These are phyloP conservation scores for Cryphonectria naterciae DNA, from an alignment of 2,329 filamentous ascomycete species.

Conservation along the genomic window DNA sequence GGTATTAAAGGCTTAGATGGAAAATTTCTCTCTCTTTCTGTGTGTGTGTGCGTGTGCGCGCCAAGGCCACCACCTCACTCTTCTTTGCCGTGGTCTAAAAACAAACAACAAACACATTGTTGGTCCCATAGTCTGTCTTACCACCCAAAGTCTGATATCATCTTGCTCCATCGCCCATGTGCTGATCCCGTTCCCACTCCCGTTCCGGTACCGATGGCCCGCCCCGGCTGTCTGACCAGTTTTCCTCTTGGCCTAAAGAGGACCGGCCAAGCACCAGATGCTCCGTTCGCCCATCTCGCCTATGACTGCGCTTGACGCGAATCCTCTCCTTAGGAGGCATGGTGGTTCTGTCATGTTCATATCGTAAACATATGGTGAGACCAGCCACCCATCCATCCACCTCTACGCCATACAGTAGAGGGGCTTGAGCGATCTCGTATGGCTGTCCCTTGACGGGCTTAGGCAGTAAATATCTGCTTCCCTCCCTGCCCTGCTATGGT, in stretches of 20 bases:
- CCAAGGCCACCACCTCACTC: neutral
- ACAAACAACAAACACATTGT: neutral
- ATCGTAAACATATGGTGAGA: neutral
- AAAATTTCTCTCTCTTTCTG: neutral
- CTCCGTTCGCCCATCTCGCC: neutral
- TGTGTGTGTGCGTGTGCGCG: too few species aligned
- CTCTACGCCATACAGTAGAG: neutral
- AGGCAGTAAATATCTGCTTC: neutral
- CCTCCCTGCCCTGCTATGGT: neutral
- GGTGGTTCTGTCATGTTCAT: neutral
- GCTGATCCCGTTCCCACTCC: slow-evolving; percentile 1
- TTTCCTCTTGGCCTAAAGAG: neutral
- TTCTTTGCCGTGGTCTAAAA: neutral
- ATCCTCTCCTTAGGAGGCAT: neutral
- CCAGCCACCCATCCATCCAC: neutral
- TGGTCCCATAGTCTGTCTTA: neutral
- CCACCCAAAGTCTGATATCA: neutral
- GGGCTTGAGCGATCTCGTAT: neutral
- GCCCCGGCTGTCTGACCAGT: neutral
- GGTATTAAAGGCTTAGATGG: neutral
- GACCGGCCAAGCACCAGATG: neutral
- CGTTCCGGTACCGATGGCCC: neutral
- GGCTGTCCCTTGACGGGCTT: neutral
- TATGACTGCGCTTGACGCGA: neutral
- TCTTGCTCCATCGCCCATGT: neutral